Base-by-base conservation (phyloP, 108 stramenopile species). In the Discostella pseudostelligera region DNA sequence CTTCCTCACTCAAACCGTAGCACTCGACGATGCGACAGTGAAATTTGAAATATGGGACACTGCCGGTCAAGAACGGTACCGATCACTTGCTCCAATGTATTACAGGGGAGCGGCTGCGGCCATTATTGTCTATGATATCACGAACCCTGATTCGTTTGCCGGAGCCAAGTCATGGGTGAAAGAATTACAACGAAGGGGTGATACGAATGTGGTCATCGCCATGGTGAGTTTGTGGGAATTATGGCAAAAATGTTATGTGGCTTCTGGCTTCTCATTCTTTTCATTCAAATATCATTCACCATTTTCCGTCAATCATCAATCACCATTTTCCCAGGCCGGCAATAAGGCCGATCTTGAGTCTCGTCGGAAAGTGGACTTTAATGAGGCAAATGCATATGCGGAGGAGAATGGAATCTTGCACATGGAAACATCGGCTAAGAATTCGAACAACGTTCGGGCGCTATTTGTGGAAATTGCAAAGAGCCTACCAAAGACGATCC, bases 1-100 rank as follows among this genome's bases (percentile, higher is more conserved):
- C 8, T 98, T 97, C 71, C 65, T 98, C 44, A 99, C 97, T 36
- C 96, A 99, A 65, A 94, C 95, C 17, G 95, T 99, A 8, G 83
- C 86, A 57, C 78, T 96, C 24, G 96, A 96, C 57, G 95, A 95
- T 55, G 77, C 93, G 51, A 97, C 96, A 0, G 97, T 99, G 14
- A 98, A 97, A 74, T 97, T 98, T 61, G 97, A 99, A 81, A 99
- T 99, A 48, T 99, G 97, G 98, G 97, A 98, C 79, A 97, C 94
- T 8, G 97, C 93, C 13, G 96, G 96, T 4, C 93, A 96, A 65
- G 83, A 83, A 48, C 53, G 86, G 40, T 84, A 81, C 65, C 67
- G 80, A 19, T 82, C 75, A 14, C 82, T 96, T 8, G 95, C 95
- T 8, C 95, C 95, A 20, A 94, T 96, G 95, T 94, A 96, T 80